These are phyloP conservation scores for Syzygium malaccense DNA, from an alignment of 441 rosid genomes.

Conservation along the genomic window DNA sequence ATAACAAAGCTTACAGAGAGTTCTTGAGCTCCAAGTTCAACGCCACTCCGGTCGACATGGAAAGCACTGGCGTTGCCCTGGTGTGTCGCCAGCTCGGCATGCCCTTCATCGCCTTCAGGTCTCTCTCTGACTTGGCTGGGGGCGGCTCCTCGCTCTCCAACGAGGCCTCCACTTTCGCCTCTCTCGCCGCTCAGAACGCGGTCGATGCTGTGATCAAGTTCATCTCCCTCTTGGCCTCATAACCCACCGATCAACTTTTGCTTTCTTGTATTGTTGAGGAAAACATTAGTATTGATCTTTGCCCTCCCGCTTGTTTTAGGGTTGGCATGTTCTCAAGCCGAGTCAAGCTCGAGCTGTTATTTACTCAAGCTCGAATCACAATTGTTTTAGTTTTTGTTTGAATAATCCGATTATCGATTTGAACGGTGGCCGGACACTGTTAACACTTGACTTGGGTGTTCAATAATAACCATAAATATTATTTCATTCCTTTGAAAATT, in stretches of 20 bases:
- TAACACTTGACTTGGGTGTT: neutral
- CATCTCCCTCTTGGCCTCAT: slow-evolving; percentile 15
- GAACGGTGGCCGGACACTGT: neutral
- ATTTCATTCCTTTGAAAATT: neutral
- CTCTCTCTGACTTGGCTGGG: slow-evolving; percentile 60
- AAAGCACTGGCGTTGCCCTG: slow-evolving; percentile 59
- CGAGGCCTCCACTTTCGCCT: neutral
- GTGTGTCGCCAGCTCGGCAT: slow-evolving; percentile 36
- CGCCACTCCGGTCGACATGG: slow-evolving; percentile 62
- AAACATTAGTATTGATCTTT: neutral
- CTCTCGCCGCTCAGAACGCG: slow-evolving; percentile 55
- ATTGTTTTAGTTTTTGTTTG: neutral
- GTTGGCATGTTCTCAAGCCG: fast-evolving
- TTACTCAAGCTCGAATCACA: neutral
- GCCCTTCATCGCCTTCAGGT: slow-evolving; percentile 50
- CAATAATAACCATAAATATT: neutral
- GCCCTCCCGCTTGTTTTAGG: neutral
- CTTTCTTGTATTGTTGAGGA: neutral
- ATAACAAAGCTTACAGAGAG: slow-evolving; percentile 48
- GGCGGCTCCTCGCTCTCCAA: neutral
- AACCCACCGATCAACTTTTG: neutral
- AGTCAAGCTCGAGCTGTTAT: neutral
- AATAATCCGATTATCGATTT: neutral
- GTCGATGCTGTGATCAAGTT: slow-evolving; percentile 37
- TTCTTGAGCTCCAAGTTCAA: slow-evolving; percentile 51